Evolutionary conservation across 176 grass and related monocot genomes (phyloP), one percentile per base, ranked within the genome.

Genomic region (Triticum turgidum): DNA sequence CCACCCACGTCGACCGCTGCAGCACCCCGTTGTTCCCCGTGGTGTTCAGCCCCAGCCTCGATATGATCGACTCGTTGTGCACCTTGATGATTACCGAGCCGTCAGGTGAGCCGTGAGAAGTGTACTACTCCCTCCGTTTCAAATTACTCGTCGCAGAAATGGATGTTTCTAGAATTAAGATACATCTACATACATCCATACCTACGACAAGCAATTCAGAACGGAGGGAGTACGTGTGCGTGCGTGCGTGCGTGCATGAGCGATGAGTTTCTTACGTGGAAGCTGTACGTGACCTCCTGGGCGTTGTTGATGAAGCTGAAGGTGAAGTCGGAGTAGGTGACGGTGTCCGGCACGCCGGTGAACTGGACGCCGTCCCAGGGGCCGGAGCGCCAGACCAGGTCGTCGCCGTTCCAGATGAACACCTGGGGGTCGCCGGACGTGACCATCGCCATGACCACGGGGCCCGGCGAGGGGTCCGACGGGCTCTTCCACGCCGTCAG

Each of bases 401-500:
- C 30, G 11, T 11, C 24, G 13, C 76, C 88, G 61, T 74, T 58
- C 90, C 88, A 85, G 54, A 95, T 77, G 76, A 89, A 92, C 7
- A 95, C 33, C 86, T 92, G 83, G 5, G 90, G 90, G 59, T 90
- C 88, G 59, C 86, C 93, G 21, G 44, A 33, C 8, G 80, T 69
- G 64, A 87, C 90, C 86, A 95, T 87, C 14, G 75, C 86, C 83
- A 85, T 81, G 73, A 80, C 77, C 59, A 91, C 68, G 44, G 62
- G 66, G 1, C 93, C 86, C 30, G 86, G 80, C 2, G 90, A 74
- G 7, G 93, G 88, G 81, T 95, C 80, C 1, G 88, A 91, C 39
- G 73, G 33, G 87, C 81, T 87, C 78, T 85, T 91, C 93, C 93
- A 95, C n/a, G 91, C 87, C 77, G 87, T 87, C 83, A 93, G 86